Conservation (phyloP, 257 asterid genomes). For the Nicotiana tomentosiformis region DNA sequence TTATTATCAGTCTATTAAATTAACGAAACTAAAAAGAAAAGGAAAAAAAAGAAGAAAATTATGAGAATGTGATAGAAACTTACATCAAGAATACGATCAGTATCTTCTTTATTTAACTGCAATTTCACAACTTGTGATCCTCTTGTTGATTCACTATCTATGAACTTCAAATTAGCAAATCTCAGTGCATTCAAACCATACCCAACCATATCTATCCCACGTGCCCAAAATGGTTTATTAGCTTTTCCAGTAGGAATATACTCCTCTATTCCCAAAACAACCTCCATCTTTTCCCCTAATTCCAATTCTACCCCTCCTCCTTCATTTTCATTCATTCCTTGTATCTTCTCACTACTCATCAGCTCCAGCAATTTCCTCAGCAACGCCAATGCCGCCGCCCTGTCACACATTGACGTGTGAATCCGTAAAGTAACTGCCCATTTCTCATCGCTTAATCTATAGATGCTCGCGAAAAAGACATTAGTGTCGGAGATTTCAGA, state of each 20-base stretch:
- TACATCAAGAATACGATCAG: constrained; percentile 55
- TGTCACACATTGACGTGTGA: constrained; percentile 78
- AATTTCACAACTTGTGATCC: constrained; percentile 59
- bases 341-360: constrained; percentile 13
- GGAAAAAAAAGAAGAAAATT: background rate
- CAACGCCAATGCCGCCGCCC: constrained; percentile 59
- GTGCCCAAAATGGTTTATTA: constrained; percentile 76
- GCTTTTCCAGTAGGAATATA: constrained; percentile 61
- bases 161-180: constrained; percentile 45
- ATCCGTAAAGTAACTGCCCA: constrained; percentile 56
- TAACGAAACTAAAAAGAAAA: too few species aligned
- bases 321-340: background rate
- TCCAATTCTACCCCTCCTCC: constrained; percentile 21
- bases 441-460: constrained; percentile 26
- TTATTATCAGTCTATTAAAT: too few species aligned
- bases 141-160: constrained; percentile 44
- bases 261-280: constrained; percentile 59
- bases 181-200: constrained; percentile 73
- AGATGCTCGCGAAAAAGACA: constrained; percentile 58
- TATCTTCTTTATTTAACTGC: constrained; percentile 41
- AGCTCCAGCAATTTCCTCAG: constrained; percentile 43
- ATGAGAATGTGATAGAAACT: constrained; percentile 15
- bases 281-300: constrained; percentile 23
- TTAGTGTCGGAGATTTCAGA: constrained; percentile 14
- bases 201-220: constrained; percentile 81